phyloP scores from a whole-genome alignment of 2,329 filamentous ascomycete species.

The Lachnellula willkommii region DNA sequence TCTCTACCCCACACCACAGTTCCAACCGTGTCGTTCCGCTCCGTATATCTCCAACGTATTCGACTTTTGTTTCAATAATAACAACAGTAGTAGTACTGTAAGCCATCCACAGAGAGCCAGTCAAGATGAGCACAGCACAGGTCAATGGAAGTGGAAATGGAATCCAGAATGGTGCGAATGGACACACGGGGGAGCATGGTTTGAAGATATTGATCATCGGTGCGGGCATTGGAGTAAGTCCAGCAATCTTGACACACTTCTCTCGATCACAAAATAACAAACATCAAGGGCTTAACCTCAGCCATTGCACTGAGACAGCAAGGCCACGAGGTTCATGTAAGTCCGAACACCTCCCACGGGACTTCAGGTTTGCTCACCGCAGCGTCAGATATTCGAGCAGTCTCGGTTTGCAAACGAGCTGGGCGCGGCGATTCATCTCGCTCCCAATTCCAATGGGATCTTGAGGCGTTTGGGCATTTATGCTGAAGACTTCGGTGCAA shows the following conservation, averaged over 20 bases:
- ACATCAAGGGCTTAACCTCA: conserved; percentile 39
- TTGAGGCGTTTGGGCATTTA: conserved; percentile 42
- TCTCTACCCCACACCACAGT: background rate
- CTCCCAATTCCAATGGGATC: conserved; percentile 56
- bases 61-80: background rate
- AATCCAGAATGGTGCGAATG: background rate
- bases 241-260: background rate
- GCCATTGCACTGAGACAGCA: conserved; percentile 39
- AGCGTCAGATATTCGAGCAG: conserved; percentile 47
- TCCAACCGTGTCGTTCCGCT: background rate
- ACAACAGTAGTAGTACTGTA: background rate
- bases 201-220: conserved; percentile 15
- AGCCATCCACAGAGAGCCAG: background rate
- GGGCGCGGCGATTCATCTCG: conserved; percentile 58
- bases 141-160: background rate
- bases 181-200: background rate
- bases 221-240: conserved; percentile 40
- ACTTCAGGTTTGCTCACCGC: background rate
- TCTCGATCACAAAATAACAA: background rate
- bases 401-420: conserved; percentile 50
- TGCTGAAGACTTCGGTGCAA: conserved; percentile 36
- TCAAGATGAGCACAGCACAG: background rate
- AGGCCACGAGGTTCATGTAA: conserved; percentile 20
- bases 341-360: background rate
- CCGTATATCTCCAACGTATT: background rate